These are phyloP conservation scores for Amanita brunnescens DNA, from an alignment of 768 basidiomycete genomes.

Conservation along the genomic window DNA sequence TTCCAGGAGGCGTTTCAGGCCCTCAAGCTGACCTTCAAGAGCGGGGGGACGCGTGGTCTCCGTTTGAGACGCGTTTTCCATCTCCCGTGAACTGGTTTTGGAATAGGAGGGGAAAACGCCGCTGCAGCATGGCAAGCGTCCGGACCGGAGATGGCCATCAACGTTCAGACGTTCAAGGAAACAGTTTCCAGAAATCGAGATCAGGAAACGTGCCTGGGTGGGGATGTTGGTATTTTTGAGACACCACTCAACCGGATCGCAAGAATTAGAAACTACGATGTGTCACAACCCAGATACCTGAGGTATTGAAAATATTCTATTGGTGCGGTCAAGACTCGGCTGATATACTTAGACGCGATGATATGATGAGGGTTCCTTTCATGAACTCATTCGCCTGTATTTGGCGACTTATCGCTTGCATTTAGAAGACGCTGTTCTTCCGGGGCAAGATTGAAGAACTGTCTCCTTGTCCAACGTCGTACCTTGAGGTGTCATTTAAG, in stretches of 20 bases:
- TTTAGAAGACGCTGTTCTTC: slow-evolving; percentile 40
- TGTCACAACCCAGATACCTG: too few relatives aligned
- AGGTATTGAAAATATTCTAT: too few relatives aligned
- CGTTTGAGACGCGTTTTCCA: background rate
- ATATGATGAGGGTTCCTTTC: too few relatives aligned
- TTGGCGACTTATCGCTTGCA: background rate
- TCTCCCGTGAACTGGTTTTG: background rate
- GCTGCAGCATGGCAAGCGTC: background rate
- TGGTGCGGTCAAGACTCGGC: too few relatives aligned
- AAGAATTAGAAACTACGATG: too few relatives aligned
- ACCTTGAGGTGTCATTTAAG: slow-evolving; percentile 25
- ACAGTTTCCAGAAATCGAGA: background rate
- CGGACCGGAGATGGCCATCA: background rate
- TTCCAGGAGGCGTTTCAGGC: background rate
- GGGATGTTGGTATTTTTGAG: background rate
- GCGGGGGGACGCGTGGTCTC: background rate
- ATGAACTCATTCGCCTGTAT: background rate
- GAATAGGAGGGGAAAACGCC: background rate
- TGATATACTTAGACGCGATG: background rate
- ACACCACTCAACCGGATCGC: too few relatives aligned
- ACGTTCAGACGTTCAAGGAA: background rate
- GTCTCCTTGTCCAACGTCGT: slow-evolving; percentile 46
- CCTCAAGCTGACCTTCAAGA: background rate
- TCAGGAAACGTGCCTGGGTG: background rate
- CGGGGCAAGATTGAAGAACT: slow-evolving; percentile 51